Evolutionary conservation across 768 basidiomycete species (phyloP).

Genomic region (Butyriboletus loyo): DNA sequence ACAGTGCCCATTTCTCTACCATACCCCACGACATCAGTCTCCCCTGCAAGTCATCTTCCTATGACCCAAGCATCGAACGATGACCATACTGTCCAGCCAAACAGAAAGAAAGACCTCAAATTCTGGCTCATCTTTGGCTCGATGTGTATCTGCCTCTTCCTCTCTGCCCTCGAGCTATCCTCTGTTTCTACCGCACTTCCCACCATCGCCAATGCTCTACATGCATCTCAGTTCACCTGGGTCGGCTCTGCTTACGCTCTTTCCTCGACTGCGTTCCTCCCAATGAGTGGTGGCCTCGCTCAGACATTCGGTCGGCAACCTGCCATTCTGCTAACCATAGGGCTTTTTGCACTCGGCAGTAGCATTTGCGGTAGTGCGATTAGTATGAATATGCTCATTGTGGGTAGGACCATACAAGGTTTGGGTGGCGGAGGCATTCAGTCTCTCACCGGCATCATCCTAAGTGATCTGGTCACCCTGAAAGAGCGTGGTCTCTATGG

Average conservation of each 20-base stretch:
- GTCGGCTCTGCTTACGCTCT: background rate
- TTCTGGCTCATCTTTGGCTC: slow-evolving; percentile 28
- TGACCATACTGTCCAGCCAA: no score
- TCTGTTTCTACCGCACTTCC: slow-evolving; percentile 42
- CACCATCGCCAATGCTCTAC: slow-evolving; percentile 27
- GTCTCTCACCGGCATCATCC: slow-evolving; percentile 38
- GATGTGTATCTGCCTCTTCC: slow-evolving; percentile 27
- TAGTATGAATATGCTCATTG: slow-evolving; percentile 42
- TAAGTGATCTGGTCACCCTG: slow-evolving; percentile 46
- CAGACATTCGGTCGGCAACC: slow-evolving; percentile 40
- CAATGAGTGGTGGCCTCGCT: slow-evolving; percentile 33
- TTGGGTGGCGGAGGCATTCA: slow-evolving; percentile 41
- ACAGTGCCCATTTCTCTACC: background rate
- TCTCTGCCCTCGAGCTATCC: slow-evolving; percentile 32
- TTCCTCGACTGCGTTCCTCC: background rate
- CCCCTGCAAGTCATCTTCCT: background rate
- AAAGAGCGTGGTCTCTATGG: slow-evolving; percentile 40
- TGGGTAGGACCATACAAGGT: slow-evolving; percentile 40
- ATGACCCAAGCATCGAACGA: background rate
- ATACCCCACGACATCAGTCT: background rate
- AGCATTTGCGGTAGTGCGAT: slow-evolving; percentile 40
- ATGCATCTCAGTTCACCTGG: background rate
- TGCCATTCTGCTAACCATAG: slow-evolving; percentile 23
- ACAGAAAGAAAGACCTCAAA: background rate
- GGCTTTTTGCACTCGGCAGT: slow-evolving; percentile 35